Conservation (phyloP, 352 stramenopile species). For the Phytopythium aichiense region DNA sequence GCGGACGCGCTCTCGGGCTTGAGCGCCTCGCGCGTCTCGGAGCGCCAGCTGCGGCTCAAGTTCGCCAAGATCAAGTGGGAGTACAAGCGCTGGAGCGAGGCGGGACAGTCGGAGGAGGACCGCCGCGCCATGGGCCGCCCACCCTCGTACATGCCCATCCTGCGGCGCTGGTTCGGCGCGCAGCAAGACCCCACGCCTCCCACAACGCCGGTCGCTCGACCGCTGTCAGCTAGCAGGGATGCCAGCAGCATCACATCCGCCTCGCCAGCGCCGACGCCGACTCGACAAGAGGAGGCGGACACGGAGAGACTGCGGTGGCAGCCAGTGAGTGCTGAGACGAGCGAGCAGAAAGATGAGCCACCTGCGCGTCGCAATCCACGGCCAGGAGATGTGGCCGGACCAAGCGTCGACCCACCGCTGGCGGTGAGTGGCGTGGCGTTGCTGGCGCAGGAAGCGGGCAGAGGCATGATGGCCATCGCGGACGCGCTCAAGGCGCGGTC, state of each 20-base stretch:
- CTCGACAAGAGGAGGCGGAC: background rate
- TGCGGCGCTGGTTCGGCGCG: conserved; percentile 1
- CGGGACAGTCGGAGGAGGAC: background rate
- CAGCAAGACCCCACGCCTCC: background rate
- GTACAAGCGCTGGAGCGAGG: conserved; percentile 1
- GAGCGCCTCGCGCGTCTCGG: background rate
- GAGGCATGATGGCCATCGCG: background rate
- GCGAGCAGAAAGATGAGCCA: background rate
- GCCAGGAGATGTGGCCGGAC: background rate
- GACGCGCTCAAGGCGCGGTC: background rate
- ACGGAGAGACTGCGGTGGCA: background rate
- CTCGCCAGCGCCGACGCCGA: background rate
- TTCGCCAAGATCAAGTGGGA: conserved; percentile 6
- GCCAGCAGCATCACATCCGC: background rate
- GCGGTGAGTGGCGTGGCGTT: background rate
- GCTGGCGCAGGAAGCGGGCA: background rate
- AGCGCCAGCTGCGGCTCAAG: conserved; percentile 5
- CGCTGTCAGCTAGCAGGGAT: background rate
- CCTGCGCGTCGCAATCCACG: background rate
- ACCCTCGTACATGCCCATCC: conserved; percentile 1
- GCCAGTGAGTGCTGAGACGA: background rate
- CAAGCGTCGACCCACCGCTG: background rate
- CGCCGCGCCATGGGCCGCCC: background rate
- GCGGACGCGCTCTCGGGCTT: background rate
- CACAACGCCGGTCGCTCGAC: no score